Conservation (phyloP, 768 basidiomycete genomes). For the Pisolithus albus region DNA sequence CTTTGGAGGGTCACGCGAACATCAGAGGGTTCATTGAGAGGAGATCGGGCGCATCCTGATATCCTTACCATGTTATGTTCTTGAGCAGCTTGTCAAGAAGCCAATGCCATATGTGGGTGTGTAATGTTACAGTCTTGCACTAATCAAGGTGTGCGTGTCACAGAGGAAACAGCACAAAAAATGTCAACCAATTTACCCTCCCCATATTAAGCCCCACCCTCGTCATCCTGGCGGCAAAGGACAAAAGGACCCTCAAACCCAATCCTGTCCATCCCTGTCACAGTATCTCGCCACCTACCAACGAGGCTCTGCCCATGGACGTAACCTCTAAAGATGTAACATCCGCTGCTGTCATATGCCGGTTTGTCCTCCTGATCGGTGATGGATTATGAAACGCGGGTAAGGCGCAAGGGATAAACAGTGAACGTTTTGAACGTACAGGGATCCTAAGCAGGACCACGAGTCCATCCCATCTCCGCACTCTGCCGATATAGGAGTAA, state of each 20-base stretch:
- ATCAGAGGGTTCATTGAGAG: constrained; percentile 78
- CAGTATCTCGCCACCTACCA: constrained; percentile 49
- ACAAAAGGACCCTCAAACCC: constrained; percentile 49
- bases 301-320: constrained; percentile 43
- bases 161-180: not conserved
- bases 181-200: too few relatives aligned
- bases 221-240: constrained; percentile 30
- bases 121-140: too few relatives aligned
- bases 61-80: not conserved
- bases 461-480: constrained; percentile 47
- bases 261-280: constrained; percentile 30
- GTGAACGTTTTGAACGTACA: constrained; percentile 25
- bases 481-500: constrained; percentile 39
- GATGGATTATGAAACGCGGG: constrained; percentile 4
- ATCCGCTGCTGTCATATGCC: constrained; percentile 26
- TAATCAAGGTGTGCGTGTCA: not conserved
- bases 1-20: constrained; percentile 67
- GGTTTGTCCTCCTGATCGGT: constrained; percentile 29
- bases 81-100: too few relatives aligned
- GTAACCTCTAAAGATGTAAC: constrained; percentile 49
- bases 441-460: constrained; percentile 40
- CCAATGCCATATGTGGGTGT: too few relatives aligned
- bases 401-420: not conserved
- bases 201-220: not conserved
- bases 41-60: constrained; percentile 39